Percentiles rank a stretch among this genome's conserved stretches.
Conservation (phyloP, 108 stramenopile species). For the Fistulifera pelliculosa region DNA sequence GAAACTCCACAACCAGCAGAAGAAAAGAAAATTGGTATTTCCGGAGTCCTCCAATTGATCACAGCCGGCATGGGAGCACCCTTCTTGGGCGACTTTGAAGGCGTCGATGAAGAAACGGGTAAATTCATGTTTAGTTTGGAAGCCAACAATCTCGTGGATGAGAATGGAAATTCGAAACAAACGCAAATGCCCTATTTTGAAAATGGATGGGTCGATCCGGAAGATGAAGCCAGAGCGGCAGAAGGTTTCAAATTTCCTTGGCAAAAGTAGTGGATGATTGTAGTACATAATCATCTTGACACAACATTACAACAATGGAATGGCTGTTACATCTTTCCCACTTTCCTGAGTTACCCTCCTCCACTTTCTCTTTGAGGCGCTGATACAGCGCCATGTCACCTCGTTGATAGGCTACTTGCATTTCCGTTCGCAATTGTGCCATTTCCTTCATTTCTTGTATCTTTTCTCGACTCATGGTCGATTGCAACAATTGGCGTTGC, state of each 20-base stretch:
- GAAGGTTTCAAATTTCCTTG: constrained; percentile 52
- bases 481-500: constrained; percentile 14
- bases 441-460: constrained; percentile 76
- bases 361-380: constrained; percentile 61
- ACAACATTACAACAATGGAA: too few species aligned
- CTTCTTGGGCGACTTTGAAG: constrained; percentile 76
- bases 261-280: constrained; percentile 16
- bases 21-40: constrained; percentile 50
- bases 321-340: too few species aligned
- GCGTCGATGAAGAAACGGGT: constrained; percentile 75
- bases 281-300: too few species aligned
- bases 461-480: constrained; percentile 55
- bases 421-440: constrained; percentile 54
- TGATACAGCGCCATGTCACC: constrained; percentile 63
- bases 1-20: constrained; percentile 6
- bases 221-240: constrained; percentile 35
- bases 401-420: constrained; percentile 74
- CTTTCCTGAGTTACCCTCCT: constrained; percentile 12
- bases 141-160: constrained; percentile 82
- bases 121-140: constrained; percentile 80
- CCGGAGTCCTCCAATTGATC: constrained; percentile 61
- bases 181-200: constrained; percentile 84
- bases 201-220: constrained; percentile 75
- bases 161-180: constrained; percentile 74
- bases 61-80: constrained; percentile 76